Base-by-base conservation (phyloP, 768 basidiomycete genomes). In the Fomitopsis serialis region DNA sequence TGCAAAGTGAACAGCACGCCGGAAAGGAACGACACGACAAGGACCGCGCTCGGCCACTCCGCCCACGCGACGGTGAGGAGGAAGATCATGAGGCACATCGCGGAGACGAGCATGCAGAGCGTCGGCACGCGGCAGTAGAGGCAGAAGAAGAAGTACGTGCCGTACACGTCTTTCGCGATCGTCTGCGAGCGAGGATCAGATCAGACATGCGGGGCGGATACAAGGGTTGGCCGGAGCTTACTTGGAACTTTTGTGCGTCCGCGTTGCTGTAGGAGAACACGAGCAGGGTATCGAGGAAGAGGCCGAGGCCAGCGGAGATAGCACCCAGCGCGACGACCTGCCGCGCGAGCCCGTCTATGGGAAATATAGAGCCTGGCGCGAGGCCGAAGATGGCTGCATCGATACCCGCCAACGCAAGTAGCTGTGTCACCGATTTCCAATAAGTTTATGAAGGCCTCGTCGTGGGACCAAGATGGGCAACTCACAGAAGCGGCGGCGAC, bases 301-400 rank as follows among this genome's bases (percentile, higher is more conserved):
- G 77, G 1, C 87, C 88, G 17, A 89, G 72, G 0, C 82, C 86
- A 0, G 85, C 81, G 6, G 80, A 71, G 15, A 84, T 69, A 34
- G 78, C 79, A 23, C 80, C 81, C 0, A 81, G 68, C 0, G 82
- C 81, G 22, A 89, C 77, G 0, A 81, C 76, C 42, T 68, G 68
- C 29, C 70, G 69, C 2, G 84, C 77, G 22, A 79, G 64, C 0
- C 68, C 58, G 42, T 75, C 70, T 29, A 89, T 70, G 0, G 55
- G 56, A 65, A 87, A 84, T 1, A 82, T 56, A 0, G 79, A 71
- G 48, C 69, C 79, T 0, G 78, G 71, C 19, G 63, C 52, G 54
- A 88, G 81, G 1, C 85, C 78, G 42, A 89, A 87, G 1, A 89
- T 78, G 2, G 80, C 80, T 0, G 82, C 80, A 62, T 74, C 70